Conservation (phyloP, 768 basidiomycete genomes). For the Mycena latifolia region DNA sequence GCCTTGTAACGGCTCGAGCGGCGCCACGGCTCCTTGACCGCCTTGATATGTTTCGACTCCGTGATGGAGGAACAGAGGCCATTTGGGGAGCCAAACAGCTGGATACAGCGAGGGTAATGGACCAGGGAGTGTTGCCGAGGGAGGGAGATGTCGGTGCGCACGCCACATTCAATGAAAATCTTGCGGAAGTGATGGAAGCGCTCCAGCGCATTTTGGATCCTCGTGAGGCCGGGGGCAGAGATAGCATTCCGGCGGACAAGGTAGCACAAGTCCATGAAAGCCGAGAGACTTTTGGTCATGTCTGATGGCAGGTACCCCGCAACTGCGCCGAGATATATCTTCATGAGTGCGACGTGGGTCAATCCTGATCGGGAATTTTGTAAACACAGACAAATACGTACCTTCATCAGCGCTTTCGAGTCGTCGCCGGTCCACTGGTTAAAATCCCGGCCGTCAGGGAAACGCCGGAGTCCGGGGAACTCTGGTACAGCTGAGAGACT, state of each 20-base stretch:
- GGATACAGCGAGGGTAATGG: not conserved
- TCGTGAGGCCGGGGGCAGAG: not conserved
- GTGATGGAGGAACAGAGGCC: not conserved
- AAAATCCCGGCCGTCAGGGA: not conserved
- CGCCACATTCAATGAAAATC: not conserved
- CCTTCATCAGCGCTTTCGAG: not conserved
- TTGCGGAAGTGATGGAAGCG: not conserved
- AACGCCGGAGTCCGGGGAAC: not conserved
- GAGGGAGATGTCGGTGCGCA: not conserved
- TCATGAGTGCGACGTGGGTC: no score
- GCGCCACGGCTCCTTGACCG: not conserved
- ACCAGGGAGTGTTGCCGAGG: not conserved
- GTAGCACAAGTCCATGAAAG: not conserved
- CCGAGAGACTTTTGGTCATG: not conserved
- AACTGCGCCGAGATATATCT: not conserved
- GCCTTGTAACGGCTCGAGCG: not conserved
- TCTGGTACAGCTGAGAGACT: not conserved
- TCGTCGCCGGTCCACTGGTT: not conserved
- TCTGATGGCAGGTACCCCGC: not conserved
- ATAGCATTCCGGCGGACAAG: not conserved
- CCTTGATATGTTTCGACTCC: not conserved
- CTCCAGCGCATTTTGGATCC: not conserved
- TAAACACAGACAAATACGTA: not conserved
- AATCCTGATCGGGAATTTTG: no score
- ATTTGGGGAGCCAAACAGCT: not conserved